Evolutionary conservation across 352 stramenopile species (phyloP), one percentile per base, ranked within the genome.

Genomic region (Saprolegnia parasitica): DNA sequence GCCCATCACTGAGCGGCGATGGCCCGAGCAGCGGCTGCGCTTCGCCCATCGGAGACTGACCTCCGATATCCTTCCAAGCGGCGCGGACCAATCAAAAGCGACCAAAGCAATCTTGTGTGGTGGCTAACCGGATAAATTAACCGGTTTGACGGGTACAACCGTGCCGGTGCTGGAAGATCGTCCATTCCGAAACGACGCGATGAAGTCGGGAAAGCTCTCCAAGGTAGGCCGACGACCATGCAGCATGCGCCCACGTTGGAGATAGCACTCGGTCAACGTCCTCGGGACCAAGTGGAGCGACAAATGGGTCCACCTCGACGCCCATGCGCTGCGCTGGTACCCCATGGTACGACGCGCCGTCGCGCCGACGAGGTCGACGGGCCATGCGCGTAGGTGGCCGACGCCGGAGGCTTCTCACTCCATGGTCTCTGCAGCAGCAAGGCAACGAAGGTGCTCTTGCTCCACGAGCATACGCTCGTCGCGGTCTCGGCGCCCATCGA

Each of bases 261-360:
- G 9, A 16, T 65, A 93, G 85, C 75, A 89, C 37, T 74, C 75
- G 0, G 76, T 77, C 5, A 76, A 79, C 0, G 55, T 93, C 15
- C 88, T 91, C 63, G 81, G 85, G 0, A 68, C 81, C 8, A 88
- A 88, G 74, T 93, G 85, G 85, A 90, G 74, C 32, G 85, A 89
- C 65, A 93, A 91, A 57, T 91, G 85, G 85, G 83, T 88, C 6
- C 83, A 90, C 45, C 71, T 90, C 39, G 84, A 93, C 65, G 80
- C 79, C 37, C 75, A 75, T n/a, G 32, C 81, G 71, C 79, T 93
- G 72, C 89, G 86, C 45, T 91, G 83, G 72, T 90, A 89, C 60
- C 78, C 83, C 23, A 90, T 93, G 77, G 77, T 78, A 49, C 77
- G 29, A 18, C 4, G 11, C 9, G n/a, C 40, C 37, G 15, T 4